Conservation (phyloP, 2,329 filamentous ascomycete genomes). For the Talaromyces sp. region DNA sequence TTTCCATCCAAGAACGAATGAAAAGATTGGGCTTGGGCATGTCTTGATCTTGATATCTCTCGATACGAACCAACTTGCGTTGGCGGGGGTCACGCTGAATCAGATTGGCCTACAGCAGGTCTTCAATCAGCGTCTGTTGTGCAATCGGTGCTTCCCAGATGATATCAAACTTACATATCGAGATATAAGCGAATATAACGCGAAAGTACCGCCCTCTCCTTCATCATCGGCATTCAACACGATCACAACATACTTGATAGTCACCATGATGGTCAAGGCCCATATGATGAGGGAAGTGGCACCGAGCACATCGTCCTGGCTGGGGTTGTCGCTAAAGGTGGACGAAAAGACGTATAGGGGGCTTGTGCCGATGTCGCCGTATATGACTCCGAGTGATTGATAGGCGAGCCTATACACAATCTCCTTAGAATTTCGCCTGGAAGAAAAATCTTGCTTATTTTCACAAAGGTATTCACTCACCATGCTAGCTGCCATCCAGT, state of each 20-base stretch:
- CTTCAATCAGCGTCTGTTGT: background rate
- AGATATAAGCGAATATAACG: conserved; percentile 52
- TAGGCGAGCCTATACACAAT: conserved; percentile 46
- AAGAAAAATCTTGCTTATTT: background rate
- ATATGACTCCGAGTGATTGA: conserved; percentile 57
- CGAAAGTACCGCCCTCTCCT: conserved; percentile 58
- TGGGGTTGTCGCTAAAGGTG: conserved; percentile 48
- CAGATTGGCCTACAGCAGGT: conserved; percentile 46
- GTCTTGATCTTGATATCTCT: conserved; percentile 46
- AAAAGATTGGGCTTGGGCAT: conserved; percentile 42
- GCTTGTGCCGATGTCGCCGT: conserved; percentile 59
- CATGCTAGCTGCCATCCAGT: conserved; percentile 10
- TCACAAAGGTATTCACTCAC: background rate
- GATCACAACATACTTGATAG: conserved; percentile 55
- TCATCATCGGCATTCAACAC: conserved; percentile 55
- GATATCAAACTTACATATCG: conserved; percentile 42
- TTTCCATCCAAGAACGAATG: conserved; percentile 48
- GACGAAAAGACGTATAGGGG: conserved; percentile 58
- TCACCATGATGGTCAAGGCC: conserved; percentile 56
- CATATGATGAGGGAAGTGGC: conserved; percentile 56
- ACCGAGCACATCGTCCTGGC: conserved; percentile 50
- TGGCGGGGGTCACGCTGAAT: conserved; percentile 52
- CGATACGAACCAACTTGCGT: conserved; percentile 46
- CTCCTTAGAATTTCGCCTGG: background rate
- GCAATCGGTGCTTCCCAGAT: background rate